Base-by-base conservation (phyloP, 768 basidiomycete genomes). In the Boletus eberwhitei region DNA sequence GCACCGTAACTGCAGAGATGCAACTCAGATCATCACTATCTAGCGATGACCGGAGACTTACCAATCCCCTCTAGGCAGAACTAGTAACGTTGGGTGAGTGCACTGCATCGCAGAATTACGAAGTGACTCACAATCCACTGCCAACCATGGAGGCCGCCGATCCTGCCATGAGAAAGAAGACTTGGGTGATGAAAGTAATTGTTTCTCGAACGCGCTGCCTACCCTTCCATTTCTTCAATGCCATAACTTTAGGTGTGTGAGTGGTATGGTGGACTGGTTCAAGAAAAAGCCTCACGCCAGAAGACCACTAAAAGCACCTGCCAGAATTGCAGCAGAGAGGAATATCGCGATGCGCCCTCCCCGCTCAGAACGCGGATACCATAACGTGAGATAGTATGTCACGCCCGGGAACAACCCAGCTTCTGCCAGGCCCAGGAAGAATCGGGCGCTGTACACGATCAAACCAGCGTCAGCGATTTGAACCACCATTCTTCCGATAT, bases 331-430 rank as follows among this genome's bases (percentile, higher is more conserved):
- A 45, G 81, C 80, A 16, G 79, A 78, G 66, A 79, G 77, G 73
- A 87, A 85, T 16, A 85, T 65, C 2, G 84, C 81, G 35, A 82
- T 73, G 36, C 85, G 78, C 55, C 69, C 70, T 13, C 79, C 83
- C 42, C 79, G 79, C 60, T 86, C 84, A 38, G 72, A 68, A 40
- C 79, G 73, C 9, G 81, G 76, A 64, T 88, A 82, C 84, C 83
- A 86, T 44, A 78, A 66, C 3, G 80, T 80, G 32, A 84, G 63
- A 32, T 73, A 75, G 55, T 70, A 79, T 14, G 71, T 62, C 46
- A 76, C 63, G 3, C 73, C 74, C 0, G 75, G 73, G 48, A 73
- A 67, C 11, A 78, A 58, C 41, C 81, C 80, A 31, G 74, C 71
- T 57, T 80, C 80, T 21, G 77, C 67, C 38, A 78, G 51, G 17